Base-by-base conservation (phyloP, 257 asterid genomes). In the Pogostemon cablin region DNA sequence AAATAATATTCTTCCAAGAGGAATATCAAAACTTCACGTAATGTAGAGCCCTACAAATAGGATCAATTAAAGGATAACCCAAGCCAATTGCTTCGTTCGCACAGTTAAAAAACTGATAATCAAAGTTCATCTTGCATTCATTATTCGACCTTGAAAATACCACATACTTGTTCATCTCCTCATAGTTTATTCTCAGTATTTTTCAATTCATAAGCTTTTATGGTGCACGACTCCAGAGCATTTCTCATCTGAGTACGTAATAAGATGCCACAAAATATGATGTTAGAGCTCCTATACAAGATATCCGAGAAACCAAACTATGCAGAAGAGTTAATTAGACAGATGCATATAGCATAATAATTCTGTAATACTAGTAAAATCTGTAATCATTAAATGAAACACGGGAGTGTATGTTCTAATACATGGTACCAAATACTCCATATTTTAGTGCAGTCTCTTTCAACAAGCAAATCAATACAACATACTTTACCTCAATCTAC, bases 11-110 rank as follows among this genome's bases (percentile, higher is more conserved):
- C 5, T 48, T 38, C 12, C 48, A 44, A 38, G 7, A 15, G 3
- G 17, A 59, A 39, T 72, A 46, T 72, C 17, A 9, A 69, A 52
- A 25, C 61, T 48, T 60, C 61, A 35, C 61, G 43, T 71, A 35
- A 3, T 1, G 44, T 17, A 15, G 62, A 25, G 39, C 38, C 20
- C 60, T 41, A 20, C 5, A 25, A 35, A 34, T 41, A 25, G 4
- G 3, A 20, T 20, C 25, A 20, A 20, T 20, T 20, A 20, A 20
- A 42, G 46, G 44, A 55, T 17, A 5, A 47, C n/a, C 2, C 6
- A 35, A 70, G 48, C 38, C 42, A 47, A 25, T 34, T 71, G 62
- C 61, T 69, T 37, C 10, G 6, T 73, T 50, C 34, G 56, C 55
- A 55, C 59, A 39, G 32, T 72, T 63, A 7, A 10, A 63, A 64